Evolutionary conservation across 2,329 filamentous ascomycete species (phyloP), one percentile per base, ranked within the genome.

Genomic region (Aureobasidium melanogenum): DNA sequence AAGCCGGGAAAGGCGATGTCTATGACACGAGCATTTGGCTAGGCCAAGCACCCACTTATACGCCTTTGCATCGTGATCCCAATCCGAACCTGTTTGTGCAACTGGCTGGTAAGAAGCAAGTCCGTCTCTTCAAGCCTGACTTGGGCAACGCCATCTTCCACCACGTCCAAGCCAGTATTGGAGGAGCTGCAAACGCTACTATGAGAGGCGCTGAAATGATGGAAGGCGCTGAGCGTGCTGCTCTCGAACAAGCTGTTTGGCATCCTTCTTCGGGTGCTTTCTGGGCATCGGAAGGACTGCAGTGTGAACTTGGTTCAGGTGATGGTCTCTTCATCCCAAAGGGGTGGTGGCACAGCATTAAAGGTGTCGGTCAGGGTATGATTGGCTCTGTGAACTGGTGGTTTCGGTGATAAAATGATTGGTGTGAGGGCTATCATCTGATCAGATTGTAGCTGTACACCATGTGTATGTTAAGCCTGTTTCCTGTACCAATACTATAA

Each of bases 81-180:
- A 97, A 97, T 68, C 91, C 91, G 0, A 99, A 99, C 70, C 69
- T 97, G 0, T 96, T 97, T 71, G 84, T 89, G 48, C 94, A 99
- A 73, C 73, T 97, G 14, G 84, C 84, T 17, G 85, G 89, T 4
- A 74, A 70, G 56, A 99, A 99, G 73, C 71, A 76, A 0, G 78
- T 97, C 17, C 81, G 91, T n/a, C 71, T 97, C 14, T 79, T 93
- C 62, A 75, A 79, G 5, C 91, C 91, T 0, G 69, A 74, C 0
- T 69, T 78, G 3, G 94, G 94, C 0, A 76, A 82, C 50, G 73
- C 68, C 0, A 71, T 96, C 2, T 96, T 91, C 71, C 77, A 76
- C 38, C 68, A 70, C 34, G 77, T 82, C n/a, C 76, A 79, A 52
- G 66, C 68, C 39, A 66, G 66, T 47, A 63, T 77, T 36, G 75